Percentiles rank a stretch among this genome's conserved stretches.
phyloP scores from a whole-genome alignment of 345 rosid genomes.

The Leavenworthia alabamica region DNA sequence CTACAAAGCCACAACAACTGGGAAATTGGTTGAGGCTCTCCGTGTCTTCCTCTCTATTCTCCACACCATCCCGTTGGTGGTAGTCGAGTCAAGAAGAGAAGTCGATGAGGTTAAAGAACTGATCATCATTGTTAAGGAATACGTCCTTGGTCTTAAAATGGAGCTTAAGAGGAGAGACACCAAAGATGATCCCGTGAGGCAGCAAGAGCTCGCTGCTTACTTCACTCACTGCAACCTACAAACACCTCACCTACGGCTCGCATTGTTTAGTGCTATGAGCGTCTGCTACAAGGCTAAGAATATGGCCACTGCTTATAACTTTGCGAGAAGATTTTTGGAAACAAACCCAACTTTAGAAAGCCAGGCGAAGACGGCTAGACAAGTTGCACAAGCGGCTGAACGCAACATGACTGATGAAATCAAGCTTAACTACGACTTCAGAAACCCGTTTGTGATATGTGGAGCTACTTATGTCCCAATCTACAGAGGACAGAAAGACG shows the following conservation, averaged over 20 bases:
- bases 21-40: slow-evolving; percentile 77
- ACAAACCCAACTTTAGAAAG: slow-evolving; percentile 65
- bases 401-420: slow-evolving; percentile 63
- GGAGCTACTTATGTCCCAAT: slow-evolving; percentile 91
- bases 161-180: slow-evolving; percentile 80
- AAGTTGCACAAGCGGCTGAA: slow-evolving; percentile 77
- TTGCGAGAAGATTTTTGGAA: slow-evolving; percentile 71
- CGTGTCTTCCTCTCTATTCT: slow-evolving; percentile 67
- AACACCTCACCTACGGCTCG: slow-evolving; percentile 73
- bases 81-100: slow-evolving; percentile 93
- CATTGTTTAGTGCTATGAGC: slow-evolving; percentile 70
- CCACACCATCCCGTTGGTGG: slow-evolving; percentile 83
- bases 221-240: slow-evolving; percentile 95
- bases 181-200: slow-evolving; percentile 63
- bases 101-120: slow-evolving; percentile 94
- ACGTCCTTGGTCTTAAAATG: slow-evolving; percentile 76
- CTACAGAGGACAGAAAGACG: slow-evolving; percentile 83
- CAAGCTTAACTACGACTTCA: slow-evolving; percentile 75
- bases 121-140: slow-evolving; percentile 68
- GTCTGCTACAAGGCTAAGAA: slow-evolving; percentile 79
- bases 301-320: slow-evolving; percentile 67
- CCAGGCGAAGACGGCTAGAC: slow-evolving; percentile 78
- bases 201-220: slow-evolving; percentile 97
- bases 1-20: slow-evolving; percentile 78
- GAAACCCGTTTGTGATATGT: slow-evolving; percentile 90